These are phyloP conservation scores for Fusarium mangiferae DNA, from an alignment of 2,329 filamentous ascomycete species.

Conservation along the genomic window DNA sequence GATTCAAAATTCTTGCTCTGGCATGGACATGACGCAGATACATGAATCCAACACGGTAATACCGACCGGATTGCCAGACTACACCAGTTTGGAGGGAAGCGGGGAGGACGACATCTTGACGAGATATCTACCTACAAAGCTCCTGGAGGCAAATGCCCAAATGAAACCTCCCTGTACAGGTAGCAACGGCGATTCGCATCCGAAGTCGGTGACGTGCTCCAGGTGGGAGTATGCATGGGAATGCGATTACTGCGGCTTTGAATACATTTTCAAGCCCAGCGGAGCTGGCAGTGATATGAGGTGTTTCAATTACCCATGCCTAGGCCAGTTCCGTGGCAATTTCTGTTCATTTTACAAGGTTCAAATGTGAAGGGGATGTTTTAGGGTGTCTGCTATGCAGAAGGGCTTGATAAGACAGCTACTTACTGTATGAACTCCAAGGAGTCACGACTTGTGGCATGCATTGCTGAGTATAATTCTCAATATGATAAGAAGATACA, in stretches of 20 bases:
- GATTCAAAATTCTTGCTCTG: rapidly evolving
- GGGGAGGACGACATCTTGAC: not conserved
- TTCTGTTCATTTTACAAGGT: not conserved
- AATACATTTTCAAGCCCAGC: not conserved
- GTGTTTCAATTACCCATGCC: not conserved
- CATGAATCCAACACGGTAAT: rapidly evolving
- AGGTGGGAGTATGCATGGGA: not conserved
- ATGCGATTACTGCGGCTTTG: not conserved
- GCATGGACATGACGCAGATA: rapidly evolving
- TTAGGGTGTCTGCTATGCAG: not conserved
- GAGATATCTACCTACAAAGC: not conserved
- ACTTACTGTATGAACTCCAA: not conserved
- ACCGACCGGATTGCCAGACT: not conserved
- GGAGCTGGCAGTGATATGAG: not conserved
- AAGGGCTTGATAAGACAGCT: not conserved
- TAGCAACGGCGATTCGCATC: not conserved
- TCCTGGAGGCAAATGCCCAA: no score
- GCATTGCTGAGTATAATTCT: not conserved
- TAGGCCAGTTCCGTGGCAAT: not conserved
- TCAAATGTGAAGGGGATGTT: not conserved
- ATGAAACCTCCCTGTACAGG: not conserved
- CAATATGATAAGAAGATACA: no score
- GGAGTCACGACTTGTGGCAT: not conserved
- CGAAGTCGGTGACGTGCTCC: rapidly evolving
- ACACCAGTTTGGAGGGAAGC: rapidly evolving